Evolutionary conservation across 257 asterid genomes (phyloP).

Genomic region (Fraxinus anomala): DNA sequence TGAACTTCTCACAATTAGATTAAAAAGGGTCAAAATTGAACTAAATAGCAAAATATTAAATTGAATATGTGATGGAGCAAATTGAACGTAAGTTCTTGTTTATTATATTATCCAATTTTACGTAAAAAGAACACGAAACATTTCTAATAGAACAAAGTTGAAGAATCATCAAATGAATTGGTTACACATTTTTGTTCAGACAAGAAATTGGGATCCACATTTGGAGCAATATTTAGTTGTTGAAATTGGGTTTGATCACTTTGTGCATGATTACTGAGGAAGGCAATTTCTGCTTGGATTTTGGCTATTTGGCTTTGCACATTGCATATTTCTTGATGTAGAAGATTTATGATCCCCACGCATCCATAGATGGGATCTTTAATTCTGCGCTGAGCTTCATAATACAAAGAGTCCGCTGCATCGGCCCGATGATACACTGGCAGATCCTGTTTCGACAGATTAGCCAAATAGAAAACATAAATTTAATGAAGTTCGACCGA

Average conservation of each 20-base stretch:
- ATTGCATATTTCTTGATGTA: slow-evolving; percentile 46
- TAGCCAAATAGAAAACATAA: neutral
- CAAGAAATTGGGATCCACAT: neutral
- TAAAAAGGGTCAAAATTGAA: too few relatives aligned
- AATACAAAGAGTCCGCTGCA: slow-evolving; percentile 57
- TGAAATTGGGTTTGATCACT: neutral
- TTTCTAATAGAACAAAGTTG: slow-evolving; percentile 31
- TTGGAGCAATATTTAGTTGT: slow-evolving; percentile 7
- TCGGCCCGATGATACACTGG: slow-evolving; percentile 47
- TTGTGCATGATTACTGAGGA: slow-evolving; percentile 7
- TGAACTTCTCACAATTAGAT: too few relatives aligned
- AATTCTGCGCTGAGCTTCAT: slow-evolving; percentile 60
- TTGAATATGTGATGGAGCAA: too few relatives aligned
- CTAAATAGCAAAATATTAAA: too few relatives aligned
- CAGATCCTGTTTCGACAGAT: slow-evolving; percentile 39
- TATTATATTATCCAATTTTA: neutral
- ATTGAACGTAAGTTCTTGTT: neutral
- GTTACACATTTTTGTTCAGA: neutral
- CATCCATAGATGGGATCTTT: slow-evolving; percentile 65
- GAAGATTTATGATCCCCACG: slow-evolving; percentile 47
- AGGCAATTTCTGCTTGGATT: slow-evolving; percentile 47
- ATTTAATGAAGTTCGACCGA: neutral
- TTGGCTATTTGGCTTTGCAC: slow-evolving; percentile 51
- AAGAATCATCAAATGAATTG: slow-evolving; percentile 21
- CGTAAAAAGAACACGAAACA: neutral